Base-by-base conservation (phyloP, 73 alveolate genomes). In the Symbiodinium pilosum region DNA sequence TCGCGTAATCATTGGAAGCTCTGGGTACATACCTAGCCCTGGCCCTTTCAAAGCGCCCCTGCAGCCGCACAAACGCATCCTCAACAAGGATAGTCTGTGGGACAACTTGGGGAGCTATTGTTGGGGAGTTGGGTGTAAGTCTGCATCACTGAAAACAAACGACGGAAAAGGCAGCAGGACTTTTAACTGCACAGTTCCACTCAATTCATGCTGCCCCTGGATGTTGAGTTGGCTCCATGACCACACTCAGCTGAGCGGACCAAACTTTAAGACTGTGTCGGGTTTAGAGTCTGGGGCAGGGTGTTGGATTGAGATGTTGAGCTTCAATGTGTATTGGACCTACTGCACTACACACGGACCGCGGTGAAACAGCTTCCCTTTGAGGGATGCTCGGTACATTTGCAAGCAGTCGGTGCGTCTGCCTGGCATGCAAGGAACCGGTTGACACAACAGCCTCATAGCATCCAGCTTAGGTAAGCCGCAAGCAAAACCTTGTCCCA, bases 281-380 rank as follows among this genome's bases (percentile, higher is more conserved):
- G 83, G 39, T 28, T 69, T 69, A 34, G 40, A 21, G 8, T 47
- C 59, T 47, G 59, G n/a, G n/a, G n/a, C n/a, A n/a, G n/a, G n/a
- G n/a, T n/a, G n/a, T 47, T 6, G 59, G 21, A 9, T 47, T 47
- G 59, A 6, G 59, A 47, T 47, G 14, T 47, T 6, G 59, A 14
- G 59, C 21, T 47, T 47, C 59, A 14, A 14, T n/a, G 59, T 6
- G 59, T 47, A 6, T 47, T 47, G 59, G 32, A 26, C 77, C 77
- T 64, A 64, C 77, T 64, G 77, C 41, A 64, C 77, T 54, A 54
- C 71, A 30, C 71, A 54, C 71, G 16, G n/a, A 64, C 77, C 32
- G 77, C 38, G 12, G 77, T 64, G 77, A 64, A 64, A 64, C 77
- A 64, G 77, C 38, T 26, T 64, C 77, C 77, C 77, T 64, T 64